Evolutionary conservation across 2,329 filamentous ascomycete genomes (phyloP).

Genomic region (Teratosphaeria zuluensis): DNA sequence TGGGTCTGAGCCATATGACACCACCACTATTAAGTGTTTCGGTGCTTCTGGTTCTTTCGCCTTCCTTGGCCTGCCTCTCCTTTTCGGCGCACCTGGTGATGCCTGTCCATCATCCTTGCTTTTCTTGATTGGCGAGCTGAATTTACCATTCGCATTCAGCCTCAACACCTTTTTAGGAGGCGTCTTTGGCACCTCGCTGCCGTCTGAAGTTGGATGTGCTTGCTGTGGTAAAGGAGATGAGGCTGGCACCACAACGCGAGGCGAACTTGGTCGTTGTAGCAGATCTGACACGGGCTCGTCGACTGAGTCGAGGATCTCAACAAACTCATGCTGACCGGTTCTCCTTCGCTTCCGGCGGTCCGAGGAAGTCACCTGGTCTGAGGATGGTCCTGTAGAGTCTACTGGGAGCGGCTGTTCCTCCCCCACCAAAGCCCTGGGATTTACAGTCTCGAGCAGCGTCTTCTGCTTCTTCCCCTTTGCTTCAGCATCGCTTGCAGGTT

Average conservation of each 20-base stretch:
- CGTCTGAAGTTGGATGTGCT: background rate
- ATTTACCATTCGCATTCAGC: constrained; percentile 36
- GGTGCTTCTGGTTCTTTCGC: constrained; percentile 9
- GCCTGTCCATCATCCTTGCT: constrained; percentile 10
- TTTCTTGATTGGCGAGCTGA: constrained; percentile 33
- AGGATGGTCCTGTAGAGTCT: constrained; percentile 1
- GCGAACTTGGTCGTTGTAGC: constrained; percentile 2
- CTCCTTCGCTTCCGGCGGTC: constrained; percentile 29
- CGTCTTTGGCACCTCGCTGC: constrained; percentile 5
- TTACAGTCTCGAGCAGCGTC: constrained; percentile 18
- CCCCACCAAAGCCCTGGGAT: constrained; percentile 14
- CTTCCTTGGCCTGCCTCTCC: constrained; percentile 21
- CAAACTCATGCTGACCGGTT: constrained; percentile 19
- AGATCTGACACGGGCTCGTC: background rate
- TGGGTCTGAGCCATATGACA: background rate
- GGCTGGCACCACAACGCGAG: constrained; percentile 12
- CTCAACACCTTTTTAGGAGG: constrained; percentile 29
- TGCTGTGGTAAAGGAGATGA: constrained; percentile 12
- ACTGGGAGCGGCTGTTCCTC: background rate
- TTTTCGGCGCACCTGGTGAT: constrained; percentile 13
- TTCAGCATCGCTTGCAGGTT: constrained; percentile 2
- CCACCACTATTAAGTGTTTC: constrained; percentile 15
- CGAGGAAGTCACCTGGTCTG: constrained; percentile 1
- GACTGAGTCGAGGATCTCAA: constrained; percentile 7
- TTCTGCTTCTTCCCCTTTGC: constrained; percentile 18